Evolutionary conservation across 1,139 yeast genomes (phyloP).

Genomic region (Candida labiduridarum): DNA sequence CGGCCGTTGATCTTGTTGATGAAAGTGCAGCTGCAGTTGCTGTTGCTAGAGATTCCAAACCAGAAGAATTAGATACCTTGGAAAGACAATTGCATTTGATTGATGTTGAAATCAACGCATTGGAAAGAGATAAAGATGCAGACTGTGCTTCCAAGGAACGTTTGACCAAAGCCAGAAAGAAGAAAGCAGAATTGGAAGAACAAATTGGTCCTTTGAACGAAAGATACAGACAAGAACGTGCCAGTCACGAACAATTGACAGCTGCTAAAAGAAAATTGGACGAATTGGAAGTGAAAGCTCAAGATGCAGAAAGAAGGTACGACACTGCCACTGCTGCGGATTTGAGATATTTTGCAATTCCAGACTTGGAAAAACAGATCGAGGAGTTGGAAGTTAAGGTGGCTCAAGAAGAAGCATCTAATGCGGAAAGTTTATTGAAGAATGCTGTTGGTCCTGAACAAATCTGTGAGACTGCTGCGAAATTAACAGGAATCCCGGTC

Average conservation of each 20-base stretch:
- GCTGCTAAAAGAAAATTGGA: conserved; percentile 88
- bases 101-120: conserved; percentile 94
- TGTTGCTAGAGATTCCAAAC: conserved; percentile 96
- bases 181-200: conserved; percentile 83
- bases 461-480: conserved; percentile 95
- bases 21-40: conserved; percentile 98
- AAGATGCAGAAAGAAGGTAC: conserved; percentile 95
- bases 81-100: conserved; percentile 90
- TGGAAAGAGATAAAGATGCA: conserved; percentile 93
- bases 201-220: conserved; percentile 84
- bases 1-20: conserved; percentile 96
- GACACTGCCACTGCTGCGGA: conserved; percentile 97
- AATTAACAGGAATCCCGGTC: conserved; percentile 99
- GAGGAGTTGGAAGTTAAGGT: conserved; percentile 72
- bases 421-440: conserved; percentile 66
- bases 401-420: conserved; percentile 70
- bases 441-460: conserved; percentile 93
- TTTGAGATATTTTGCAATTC: conserved; percentile 94
- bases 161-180: conserved; percentile 72
- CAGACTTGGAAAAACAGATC: conserved; percentile 81
- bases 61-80: conserved; percentile 90
- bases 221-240: conserved; percentile 83
- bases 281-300: conserved; percentile 88
- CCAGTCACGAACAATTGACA: conserved; percentile 89
- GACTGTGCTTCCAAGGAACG: conserved; percentile 88